phyloP scores from a whole-genome alignment of 2,329 filamentous ascomycete genomes.

The Colletotrichum navitas region DNA sequence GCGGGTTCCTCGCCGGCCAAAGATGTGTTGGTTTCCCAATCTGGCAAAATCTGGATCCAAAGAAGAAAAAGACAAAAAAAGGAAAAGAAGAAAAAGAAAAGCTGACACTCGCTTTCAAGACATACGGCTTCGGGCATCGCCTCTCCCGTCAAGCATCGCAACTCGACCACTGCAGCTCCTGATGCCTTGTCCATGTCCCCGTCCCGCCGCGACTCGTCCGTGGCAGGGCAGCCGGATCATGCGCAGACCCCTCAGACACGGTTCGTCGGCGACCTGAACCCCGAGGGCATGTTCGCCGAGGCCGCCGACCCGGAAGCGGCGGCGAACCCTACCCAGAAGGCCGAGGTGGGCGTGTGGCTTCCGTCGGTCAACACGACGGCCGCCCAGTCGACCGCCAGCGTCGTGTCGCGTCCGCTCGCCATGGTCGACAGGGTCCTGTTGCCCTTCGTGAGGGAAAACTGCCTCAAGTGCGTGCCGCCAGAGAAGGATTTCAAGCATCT shows the following conservation, averaged over 20 bases:
- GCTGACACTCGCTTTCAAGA: conserved; percentile 18
- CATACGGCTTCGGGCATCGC: background rate
- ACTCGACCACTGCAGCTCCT: conserved; percentile 17
- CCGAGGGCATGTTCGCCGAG: conserved; percentile 70
- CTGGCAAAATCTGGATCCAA: conserved; percentile 24
- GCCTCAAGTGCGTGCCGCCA: conserved; percentile 62
- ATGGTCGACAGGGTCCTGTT: conserved; percentile 56
- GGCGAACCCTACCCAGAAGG: conserved; percentile 58
- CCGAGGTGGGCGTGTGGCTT: conserved; percentile 70
- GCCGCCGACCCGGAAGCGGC: conserved; percentile 59
- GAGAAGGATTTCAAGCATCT: conserved; percentile 60
- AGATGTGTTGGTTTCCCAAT: conserved; percentile 39
- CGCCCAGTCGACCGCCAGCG: conserved; percentile 49
- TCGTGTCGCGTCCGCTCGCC: conserved; percentile 48
- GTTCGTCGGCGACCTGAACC: conserved; percentile 71
- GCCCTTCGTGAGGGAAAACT: conserved; percentile 60
- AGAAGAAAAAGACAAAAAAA: background rate
- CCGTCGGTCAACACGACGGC: conserved; percentile 48
- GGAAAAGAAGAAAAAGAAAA: background rate
- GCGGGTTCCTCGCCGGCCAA: conserved; percentile 19
- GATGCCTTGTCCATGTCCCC: conserved; percentile 5
- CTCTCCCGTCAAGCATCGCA: conserved; percentile 26
- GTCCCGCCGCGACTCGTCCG: conserved; percentile 26
- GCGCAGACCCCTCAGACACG: conserved; percentile 48
- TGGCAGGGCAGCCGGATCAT: conserved; percentile 11